Conservation (phyloP, 78 protist genomes). For the Emiliania huxleyi region DNA sequence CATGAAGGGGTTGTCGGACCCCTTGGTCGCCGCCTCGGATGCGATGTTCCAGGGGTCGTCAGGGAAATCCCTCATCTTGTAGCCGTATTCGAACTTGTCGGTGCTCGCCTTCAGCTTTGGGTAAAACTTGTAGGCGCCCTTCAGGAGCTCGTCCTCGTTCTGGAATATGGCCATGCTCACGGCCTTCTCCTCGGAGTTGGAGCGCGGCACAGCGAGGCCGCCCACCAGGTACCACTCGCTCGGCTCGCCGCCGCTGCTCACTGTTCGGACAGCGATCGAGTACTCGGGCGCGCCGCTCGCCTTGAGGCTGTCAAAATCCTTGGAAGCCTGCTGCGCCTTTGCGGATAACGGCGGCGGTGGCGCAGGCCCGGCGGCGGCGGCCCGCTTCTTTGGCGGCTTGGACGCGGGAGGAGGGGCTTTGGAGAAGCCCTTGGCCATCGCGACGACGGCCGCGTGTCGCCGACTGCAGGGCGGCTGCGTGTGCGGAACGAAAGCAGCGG, state of each 20-base stretch:
- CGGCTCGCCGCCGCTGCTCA: not conserved
- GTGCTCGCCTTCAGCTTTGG: not conserved
- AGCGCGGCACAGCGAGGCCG: slow-evolving; percentile 12
- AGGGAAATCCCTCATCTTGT: not conserved
- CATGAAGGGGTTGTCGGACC: not conserved
- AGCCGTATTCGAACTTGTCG: slow-evolving; percentile 12
- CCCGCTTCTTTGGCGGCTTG: not conserved
- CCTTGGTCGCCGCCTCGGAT: not conserved
- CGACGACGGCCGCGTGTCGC: not conserved
- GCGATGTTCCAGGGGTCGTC: not conserved
- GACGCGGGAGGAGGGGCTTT: not conserved
- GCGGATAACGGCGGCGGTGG: not conserved
- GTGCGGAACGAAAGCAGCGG: too few species aligned
- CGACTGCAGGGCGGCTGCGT: too few species aligned
- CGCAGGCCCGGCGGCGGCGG: not conserved
- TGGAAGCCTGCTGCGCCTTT: not conserved
- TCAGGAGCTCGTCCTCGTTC: not conserved
- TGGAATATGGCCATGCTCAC: not conserved
- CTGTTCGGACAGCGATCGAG: not conserved
- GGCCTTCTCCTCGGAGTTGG: not conserved
- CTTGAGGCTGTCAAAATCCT: not conserved
- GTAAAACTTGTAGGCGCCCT: not conserved
- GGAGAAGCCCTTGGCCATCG: not conserved
- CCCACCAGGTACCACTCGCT: not conserved
- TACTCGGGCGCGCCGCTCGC: not conserved